Evolutionary conservation across 345 rosid species (phyloP).

Genomic region (Moringa oleifera): DNA sequence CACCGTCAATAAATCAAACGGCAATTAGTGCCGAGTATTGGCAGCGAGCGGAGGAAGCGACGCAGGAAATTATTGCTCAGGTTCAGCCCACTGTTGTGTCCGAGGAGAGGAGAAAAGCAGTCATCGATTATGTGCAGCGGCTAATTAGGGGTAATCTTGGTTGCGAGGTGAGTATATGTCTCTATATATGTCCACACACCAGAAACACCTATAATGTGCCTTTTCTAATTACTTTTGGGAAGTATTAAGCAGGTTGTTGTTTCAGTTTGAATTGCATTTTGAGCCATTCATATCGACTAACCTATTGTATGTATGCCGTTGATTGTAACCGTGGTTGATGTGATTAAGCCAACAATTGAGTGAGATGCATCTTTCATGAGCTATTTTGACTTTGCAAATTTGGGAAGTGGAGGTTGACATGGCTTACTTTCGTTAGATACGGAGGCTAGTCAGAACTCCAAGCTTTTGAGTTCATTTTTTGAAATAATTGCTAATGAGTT

Average conservation of each 20-base stretch:
- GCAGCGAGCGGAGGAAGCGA: constrained; percentile 60
- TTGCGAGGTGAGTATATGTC: constrained; percentile 44
- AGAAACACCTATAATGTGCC: no score
- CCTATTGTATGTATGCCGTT: background rate
- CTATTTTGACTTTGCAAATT: no score
- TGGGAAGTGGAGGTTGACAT: background rate
- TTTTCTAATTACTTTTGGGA: no score
- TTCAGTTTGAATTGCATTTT: no score
- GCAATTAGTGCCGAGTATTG: constrained; percentile 38
- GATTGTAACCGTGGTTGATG: background rate
- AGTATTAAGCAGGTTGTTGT: no score
- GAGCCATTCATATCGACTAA: no score
- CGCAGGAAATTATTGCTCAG: constrained; percentile 49
- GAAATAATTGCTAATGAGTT: background rate
- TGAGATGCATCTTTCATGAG: no score
- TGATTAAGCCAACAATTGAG: no score
- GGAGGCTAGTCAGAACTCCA: background rate
- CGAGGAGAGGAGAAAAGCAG: constrained; percentile 64
- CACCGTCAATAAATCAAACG: constrained; percentile 27
- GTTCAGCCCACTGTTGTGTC: constrained; percentile 66
- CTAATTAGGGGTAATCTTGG: constrained; percentile 38
- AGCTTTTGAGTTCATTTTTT: background rate
- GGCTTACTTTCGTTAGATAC: background rate
- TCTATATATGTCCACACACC: background rate
- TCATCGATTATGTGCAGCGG: constrained; percentile 58